Evolutionary conservation across 2,329 filamentous ascomycete genomes (phyloP).

Genomic region (Paecilomyces niveus): DNA sequence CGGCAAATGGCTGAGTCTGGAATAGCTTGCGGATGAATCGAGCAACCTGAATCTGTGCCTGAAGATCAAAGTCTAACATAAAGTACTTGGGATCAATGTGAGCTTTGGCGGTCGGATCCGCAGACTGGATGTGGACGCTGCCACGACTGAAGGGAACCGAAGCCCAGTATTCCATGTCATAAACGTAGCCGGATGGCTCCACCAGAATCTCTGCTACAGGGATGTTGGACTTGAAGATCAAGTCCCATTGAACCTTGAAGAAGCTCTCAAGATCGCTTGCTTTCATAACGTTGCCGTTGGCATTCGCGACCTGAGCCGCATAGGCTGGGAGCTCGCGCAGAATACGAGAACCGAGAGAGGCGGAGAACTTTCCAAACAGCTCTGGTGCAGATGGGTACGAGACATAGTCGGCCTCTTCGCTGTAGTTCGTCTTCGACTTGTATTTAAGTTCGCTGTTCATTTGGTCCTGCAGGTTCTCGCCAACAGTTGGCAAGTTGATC

Average conservation of each 20-base stretch:
- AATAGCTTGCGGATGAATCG: conserved; percentile 15
- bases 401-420: conserved; percentile 9
- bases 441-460: conserved; percentile 15
- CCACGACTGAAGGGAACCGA: conserved; percentile 26
- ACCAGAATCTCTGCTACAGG: conserved; percentile 22
- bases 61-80: conserved; percentile 20
- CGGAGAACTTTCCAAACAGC: conserved; percentile 14
- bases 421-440: conserved; percentile 4
- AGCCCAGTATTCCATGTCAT: conserved; percentile 17
- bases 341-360: conserved; percentile 9
- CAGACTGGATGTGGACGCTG: conserved; percentile 19
- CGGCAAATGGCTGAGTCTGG: conserved; percentile 11
- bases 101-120: conserved; percentile 14
- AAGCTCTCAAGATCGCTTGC: conserved; percentile 13
- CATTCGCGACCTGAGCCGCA: conserved; percentile 12
- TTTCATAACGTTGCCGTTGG: conserved; percentile 17
- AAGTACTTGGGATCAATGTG: conserved; percentile 25
- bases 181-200: conserved; percentile 9
- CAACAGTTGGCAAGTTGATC: conserved; percentile 33
- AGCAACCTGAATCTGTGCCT: conserved; percentile 15
- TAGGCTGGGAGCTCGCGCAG: conserved; percentile 14
- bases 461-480: conserved; percentile 45
- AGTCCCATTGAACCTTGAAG: conserved; percentile 21
- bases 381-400: conserved; percentile 14
- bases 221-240: conserved; percentile 18